Evolutionary conservation across 2,329 filamentous ascomycete genomes (phyloP), one percentile per base, ranked within the genome.

Genomic region (Colletotrichum acutatum): DNA sequence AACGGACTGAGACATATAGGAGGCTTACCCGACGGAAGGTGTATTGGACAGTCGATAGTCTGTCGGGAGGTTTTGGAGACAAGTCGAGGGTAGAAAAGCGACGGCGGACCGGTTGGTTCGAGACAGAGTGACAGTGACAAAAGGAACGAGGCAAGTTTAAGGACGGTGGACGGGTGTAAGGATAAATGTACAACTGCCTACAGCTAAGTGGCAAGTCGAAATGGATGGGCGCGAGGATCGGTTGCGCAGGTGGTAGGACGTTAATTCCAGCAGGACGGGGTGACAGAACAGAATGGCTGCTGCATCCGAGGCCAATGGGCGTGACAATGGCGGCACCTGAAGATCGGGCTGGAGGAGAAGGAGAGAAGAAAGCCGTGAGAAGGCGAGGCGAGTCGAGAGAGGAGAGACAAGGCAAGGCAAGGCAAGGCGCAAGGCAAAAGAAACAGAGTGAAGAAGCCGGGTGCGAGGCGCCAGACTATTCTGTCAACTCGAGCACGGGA

Each of bases 251-350:
- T 49, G 52, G 69, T 63, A 72, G 59, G 59, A 69, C 32, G 22
- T 49, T 59, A 64, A 72, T 64, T 53, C 59, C 54, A 63, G 58
- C 58, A 42, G 64, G 32, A 34, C 49, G 16, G 53, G 59, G 42
- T n/a, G 19, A 49, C 42, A 63, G 26, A 59, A 63, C 42, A 52
- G 60, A 28, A 53, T 46, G 60, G 57, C 61, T 71, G 57, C 61
- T 71, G 52, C 71, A 71, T 73, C 71, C 67, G 60, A 71, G 49
- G 67, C 67, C 67, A 57, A 66, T 58, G 49, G 67, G 28, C 30
- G 22, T 42, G 42, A 59, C 61, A 62, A 73, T 73, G 60, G 46
- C 60, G 49, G 61, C 71, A 65, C 63, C 52, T 60, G 67, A 46
- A 71, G 49, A 59, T 37, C 53, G 54, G 26, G 37, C 12, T 37